Conservation (phyloP, 2,329 filamentous ascomycete species). For the Sphaerulina populicola region DNA sequence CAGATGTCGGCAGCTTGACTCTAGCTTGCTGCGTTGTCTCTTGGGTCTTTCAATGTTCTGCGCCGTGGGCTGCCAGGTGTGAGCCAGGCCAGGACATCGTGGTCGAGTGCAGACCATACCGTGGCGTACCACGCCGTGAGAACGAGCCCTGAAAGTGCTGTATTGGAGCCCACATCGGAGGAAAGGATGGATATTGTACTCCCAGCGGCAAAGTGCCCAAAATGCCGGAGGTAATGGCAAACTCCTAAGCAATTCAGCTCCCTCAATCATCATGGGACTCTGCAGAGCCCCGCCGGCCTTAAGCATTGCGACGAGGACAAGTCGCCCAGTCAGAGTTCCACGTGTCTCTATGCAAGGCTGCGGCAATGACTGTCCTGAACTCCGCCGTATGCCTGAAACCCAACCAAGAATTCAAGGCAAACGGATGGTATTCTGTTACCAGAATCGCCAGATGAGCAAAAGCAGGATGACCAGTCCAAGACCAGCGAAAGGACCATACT, state of each 20-base stretch:
- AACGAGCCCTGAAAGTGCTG: background rate
- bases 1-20: background rate
- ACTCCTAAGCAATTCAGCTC: too few relatives aligned
- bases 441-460: constrained; percentile 90
- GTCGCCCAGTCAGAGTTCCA: background rate
- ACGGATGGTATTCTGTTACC: constrained; percentile 43
- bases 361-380: constrained; percentile 16
- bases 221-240: background rate
- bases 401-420: constrained; percentile 6
- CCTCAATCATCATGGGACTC: too few relatives aligned
- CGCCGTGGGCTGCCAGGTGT: background rate
- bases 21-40: background rate
- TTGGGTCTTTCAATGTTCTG: background rate
- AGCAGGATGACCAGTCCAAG: constrained; percentile 74
- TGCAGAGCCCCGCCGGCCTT: too few relatives aligned
- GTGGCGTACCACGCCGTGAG: background rate
- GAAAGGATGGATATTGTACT: background rate
- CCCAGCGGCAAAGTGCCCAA: background rate
- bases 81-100: background rate
- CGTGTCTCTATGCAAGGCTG: constrained; percentile 12
- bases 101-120: background rate
- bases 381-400: constrained; percentile 22
- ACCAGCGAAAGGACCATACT: constrained; percentile 84
- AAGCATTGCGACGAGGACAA: background rate
- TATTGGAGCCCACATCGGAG: background rate